Base-by-base conservation (phyloP, 208 protist species). In the Tritrichomonas musculus region DNA sequence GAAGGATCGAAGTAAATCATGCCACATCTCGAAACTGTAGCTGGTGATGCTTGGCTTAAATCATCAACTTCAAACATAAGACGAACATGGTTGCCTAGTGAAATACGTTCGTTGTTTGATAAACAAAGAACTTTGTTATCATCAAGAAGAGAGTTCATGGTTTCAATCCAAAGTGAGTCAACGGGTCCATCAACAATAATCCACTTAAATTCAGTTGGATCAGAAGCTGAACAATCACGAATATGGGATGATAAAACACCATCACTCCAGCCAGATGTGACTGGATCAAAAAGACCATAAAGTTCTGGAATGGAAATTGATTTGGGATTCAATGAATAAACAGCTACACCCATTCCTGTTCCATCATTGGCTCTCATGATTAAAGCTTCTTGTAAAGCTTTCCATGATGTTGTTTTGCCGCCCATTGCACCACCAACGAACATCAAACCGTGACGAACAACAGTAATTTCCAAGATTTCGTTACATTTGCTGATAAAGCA, bases 101-200 rank as follows among this genome's bases (percentile, higher is more conserved):
- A 98, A 94, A 99, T 98, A 93, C 97, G 97, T 95, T 98, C 97
- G 84, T 97, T 97, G 50, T 75, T 94, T 94, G 98, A 97, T 30
- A 99, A 96, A n/a, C 98, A 99, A 20, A 99, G 97, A 95, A 99
- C 97, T 96, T 99, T 99, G 96, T 98, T 99, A 95, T 99, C 98
- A 96, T 99, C 98, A 27, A 99, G 95, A 30, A 99, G 97, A 30
- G 98, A 98, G 95, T 99, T 99, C 98, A 99, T 99, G 14, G 96
- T 98, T 96, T 99, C 98, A 93, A 99, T 99, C 98, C 98, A 99
- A 36, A 99, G 95, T 75, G 98, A 99, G 95, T 99, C 98, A 33
- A 99, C 98, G 39, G 98, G 98, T 55, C 98, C 98, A 94, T 99
- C 98, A 73, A 99, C 98, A 98, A 65, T 84, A 13, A 94, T 50